These are phyloP conservation scores for Fonsecaea nubica DNA, from an alignment of 2,329 filamentous ascomycete genomes.

Conservation along the genomic window DNA sequence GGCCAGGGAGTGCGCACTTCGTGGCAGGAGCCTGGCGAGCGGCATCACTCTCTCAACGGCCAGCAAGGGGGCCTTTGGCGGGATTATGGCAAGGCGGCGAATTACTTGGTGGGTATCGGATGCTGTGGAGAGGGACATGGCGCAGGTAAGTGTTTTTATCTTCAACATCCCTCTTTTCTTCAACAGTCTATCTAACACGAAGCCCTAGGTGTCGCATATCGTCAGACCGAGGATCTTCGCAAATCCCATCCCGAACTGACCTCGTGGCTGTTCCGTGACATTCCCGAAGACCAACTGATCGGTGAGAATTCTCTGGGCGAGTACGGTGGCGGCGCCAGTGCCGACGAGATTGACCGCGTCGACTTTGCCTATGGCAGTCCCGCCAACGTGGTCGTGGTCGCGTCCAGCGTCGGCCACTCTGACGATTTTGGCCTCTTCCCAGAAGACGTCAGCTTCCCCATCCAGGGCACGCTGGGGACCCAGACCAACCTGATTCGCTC, in stretches of 20 bases:
- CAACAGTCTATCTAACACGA: constrained; percentile 16
- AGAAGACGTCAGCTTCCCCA: constrained; percentile 15
- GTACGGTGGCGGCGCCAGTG: constrained; percentile 45
- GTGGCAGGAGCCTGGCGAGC: constrained; percentile 43
- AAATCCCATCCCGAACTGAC: constrained; percentile 23
- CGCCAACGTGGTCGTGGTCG: constrained; percentile 41
- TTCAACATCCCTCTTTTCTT: too few relatives aligned
- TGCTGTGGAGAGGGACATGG: constrained; percentile 41
- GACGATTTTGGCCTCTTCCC: constrained; percentile 34
- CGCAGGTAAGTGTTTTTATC: too few relatives aligned
- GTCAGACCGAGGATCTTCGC: constrained; percentile 27
- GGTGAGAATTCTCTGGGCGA: constrained; percentile 33
- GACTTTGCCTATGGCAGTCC: constrained; percentile 45
- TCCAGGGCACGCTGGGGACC: constrained; percentile 34
- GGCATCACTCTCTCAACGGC: constrained; percentile 42
- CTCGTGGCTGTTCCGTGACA: constrained; percentile 36
- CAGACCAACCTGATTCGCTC: constrained; percentile 41
- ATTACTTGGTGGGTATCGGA: constrained; percentile 44
- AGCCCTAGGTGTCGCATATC: constrained; percentile 42
- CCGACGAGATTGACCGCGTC: constrained; percentile 47
- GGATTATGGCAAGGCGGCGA: constrained; percentile 42
- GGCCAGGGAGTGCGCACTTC: constrained; percentile 44
- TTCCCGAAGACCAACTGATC: constrained; percentile 33
- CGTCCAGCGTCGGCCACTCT: constrained; percentile 33
- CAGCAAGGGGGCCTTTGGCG: constrained; percentile 47